These are phyloP conservation scores for Sisymbrium irio DNA, from an alignment of 345 rosid genomes.

Conservation along the genomic window DNA sequence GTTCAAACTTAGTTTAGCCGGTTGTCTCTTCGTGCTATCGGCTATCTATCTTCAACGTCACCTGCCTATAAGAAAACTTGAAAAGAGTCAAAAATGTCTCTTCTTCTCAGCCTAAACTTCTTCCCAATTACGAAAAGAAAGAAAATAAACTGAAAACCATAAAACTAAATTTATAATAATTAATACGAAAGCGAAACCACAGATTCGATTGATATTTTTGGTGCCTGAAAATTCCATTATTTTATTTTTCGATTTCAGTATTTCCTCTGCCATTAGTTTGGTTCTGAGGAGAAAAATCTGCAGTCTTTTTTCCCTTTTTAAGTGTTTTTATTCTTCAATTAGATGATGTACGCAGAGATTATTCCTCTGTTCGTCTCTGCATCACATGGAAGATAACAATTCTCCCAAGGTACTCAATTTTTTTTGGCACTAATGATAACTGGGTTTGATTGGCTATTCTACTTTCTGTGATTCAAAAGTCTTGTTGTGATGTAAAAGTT, in stretches of 20 bases:
- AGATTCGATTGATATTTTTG: conserved; percentile 23
- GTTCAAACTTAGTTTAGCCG: neutral
- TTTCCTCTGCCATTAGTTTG: conserved; percentile 32
- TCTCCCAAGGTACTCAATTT: conserved; percentile 37
- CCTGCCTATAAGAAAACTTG: neutral
- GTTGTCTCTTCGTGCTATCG: conserved; percentile 14
- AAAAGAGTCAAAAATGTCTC: neutral
- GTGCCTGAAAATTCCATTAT: neutral
- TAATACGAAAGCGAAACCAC: conserved; percentile 21
- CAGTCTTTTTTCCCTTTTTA: neutral
- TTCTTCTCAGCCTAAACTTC: conserved; percentile 22
- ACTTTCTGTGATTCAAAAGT: neutral
- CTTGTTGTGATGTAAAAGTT: neutral
- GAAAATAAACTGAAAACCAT: neutral
- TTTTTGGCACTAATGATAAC: neutral
- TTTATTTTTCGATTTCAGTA: neutral
- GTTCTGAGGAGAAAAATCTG: conserved; percentile 3
- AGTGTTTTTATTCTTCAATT: neutral
- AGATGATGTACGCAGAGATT: conserved; percentile 34
- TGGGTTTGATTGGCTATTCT: neutral
- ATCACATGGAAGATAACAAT: conserved; percentile 48
- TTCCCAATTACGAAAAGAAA: neutral
- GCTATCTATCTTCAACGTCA: conserved; percentile 14
- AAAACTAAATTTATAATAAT: neutral
- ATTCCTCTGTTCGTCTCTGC: conserved; percentile 16